Conservation (phyloP, 2,329 filamentous ascomycete genomes). For the Lachnellula willkommii region DNA sequence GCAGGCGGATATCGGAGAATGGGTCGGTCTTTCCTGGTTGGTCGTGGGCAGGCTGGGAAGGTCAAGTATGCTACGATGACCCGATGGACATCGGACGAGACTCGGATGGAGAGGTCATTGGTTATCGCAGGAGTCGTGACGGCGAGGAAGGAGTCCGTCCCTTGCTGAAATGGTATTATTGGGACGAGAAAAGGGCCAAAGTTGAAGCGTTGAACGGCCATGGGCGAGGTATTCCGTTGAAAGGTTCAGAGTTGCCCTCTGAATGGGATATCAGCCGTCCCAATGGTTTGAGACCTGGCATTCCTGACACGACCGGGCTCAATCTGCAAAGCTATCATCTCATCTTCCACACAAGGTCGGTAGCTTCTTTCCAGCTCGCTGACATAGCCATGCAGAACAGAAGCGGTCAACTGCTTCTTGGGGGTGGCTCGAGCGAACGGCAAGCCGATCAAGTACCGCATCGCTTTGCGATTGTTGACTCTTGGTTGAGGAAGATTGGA, state of each 20-base stretch:
- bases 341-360: background rate
- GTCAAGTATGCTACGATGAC: background rate
- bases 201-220: background rate
- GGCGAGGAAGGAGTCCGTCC: slow-evolving; percentile 1
- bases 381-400: too few species aligned
- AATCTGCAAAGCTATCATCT: background rate
- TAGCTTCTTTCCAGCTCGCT: too few species aligned
- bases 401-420: too few species aligned
- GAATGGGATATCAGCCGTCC: background rate
- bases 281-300: background rate
- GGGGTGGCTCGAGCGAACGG: background rate
- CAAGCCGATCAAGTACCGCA: background rate
- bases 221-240: slow-evolving; percentile 1
- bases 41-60: slow-evolving; percentile 3
- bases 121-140: slow-evolving; percentile 1
- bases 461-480: background rate
- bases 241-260: slow-evolving; percentile 1
- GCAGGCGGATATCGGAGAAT: background rate
- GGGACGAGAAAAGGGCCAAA: background rate
- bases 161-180: slow-evolving; percentile 1
- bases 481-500: background rate
- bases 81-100: background rate
- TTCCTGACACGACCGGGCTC: background rate
- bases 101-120: slow-evolving; percentile 1
- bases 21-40: background rate